Evolutionary conservation across 495 filamentous ascomycete species (phyloP).

Genomic region (Thozetella sp.): DNA sequence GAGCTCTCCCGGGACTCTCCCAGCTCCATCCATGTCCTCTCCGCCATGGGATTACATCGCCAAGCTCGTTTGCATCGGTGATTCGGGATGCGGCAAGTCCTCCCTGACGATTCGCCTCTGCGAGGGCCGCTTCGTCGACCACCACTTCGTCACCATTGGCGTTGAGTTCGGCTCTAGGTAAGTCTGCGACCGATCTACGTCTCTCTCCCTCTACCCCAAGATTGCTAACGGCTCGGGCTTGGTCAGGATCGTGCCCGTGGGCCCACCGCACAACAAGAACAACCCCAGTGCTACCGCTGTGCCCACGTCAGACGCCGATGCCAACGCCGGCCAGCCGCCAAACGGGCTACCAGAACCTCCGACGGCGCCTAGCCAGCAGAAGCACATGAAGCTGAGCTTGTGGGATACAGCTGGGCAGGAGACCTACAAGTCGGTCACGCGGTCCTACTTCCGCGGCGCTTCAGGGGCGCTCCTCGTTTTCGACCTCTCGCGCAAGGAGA

Average conservation of each 20-base stretch:
- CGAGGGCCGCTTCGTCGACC: conserved; percentile 90
- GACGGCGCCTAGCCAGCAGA: conserved; percentile 45
- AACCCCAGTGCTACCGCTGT: neutral
- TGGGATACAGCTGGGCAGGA: conserved; percentile 99
- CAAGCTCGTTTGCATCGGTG: conserved; percentile 96
- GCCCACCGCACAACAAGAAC: conserved; percentile 64
- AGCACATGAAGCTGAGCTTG: conserved; percentile 74
- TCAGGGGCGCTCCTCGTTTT: conserved; percentile 92
- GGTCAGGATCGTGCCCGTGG: conserved; percentile 79
- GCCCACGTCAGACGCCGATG: neutral
- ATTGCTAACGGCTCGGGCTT: too few relatives aligned
- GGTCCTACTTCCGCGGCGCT: conserved; percentile 93
- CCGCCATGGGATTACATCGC: conserved; percentile 95
- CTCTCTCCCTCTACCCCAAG: too few relatives aligned
- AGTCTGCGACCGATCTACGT: too few relatives aligned
- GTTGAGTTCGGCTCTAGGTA: conserved; percentile 87
- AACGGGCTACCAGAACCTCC: conserved; percentile 37
- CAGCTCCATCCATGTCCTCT: conserved; percentile 45
- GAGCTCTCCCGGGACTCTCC: conserved; percentile 7
- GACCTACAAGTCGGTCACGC: conserved; percentile 93
- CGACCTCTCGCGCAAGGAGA: conserved; percentile 85
- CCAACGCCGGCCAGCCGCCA: neutral
- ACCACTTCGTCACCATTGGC: conserved; percentile 97
- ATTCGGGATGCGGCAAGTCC: conserved; percentile 91
- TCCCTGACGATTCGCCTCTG: conserved; percentile 90